phyloP scores from a whole-genome alignment of 805 yeast genomes.

The Candida verbasci region DNA sequence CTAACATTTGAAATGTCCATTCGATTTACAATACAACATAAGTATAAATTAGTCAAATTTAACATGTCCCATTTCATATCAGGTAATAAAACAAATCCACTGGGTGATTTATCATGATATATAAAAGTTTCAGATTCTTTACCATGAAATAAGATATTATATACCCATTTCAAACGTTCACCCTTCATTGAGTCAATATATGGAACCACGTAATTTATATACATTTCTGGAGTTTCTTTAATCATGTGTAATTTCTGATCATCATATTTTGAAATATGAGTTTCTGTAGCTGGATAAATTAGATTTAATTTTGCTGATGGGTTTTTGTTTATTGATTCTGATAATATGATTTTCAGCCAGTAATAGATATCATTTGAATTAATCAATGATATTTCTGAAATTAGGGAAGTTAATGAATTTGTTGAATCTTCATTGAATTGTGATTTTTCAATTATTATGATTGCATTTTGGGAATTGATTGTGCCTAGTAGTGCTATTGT shows the following conservation, averaged over 20 bases:
- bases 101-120: conserved; percentile 49
- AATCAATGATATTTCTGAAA: conserved; percentile 28
- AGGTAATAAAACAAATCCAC: conserved; percentile 76
- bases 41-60: conserved; percentile 64
- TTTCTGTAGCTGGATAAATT: conserved; percentile 84
- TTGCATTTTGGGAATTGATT: conserved; percentile 59
- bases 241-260: conserved; percentile 58
- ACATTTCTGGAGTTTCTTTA: conserved; percentile 77
- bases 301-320: conserved; percentile 72
- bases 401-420: conserved; percentile 7
- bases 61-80: conserved; percentile 96
- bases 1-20: conserved; percentile 68
- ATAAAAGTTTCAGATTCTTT: conserved; percentile 83
- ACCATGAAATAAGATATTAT: conserved; percentile 74
- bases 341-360: conserved; percentile 65
- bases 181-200: conserved; percentile 75
- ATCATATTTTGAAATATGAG: conserved; percentile 76
- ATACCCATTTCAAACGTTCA: conserved; percentile 82
- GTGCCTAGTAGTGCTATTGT: conserved; percentile 62
- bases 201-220: conserved; percentile 58
- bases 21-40: conserved; percentile 71
- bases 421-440: conserved; percentile 43
- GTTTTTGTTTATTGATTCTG: conserved; percentile 38
- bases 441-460: conserved; percentile 69
- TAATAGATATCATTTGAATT: conserved; percentile 79